These are phyloP conservation scores for Starmerella apis DNA, from an alignment of 805 yeast species.

Conservation along the genomic window DNA sequence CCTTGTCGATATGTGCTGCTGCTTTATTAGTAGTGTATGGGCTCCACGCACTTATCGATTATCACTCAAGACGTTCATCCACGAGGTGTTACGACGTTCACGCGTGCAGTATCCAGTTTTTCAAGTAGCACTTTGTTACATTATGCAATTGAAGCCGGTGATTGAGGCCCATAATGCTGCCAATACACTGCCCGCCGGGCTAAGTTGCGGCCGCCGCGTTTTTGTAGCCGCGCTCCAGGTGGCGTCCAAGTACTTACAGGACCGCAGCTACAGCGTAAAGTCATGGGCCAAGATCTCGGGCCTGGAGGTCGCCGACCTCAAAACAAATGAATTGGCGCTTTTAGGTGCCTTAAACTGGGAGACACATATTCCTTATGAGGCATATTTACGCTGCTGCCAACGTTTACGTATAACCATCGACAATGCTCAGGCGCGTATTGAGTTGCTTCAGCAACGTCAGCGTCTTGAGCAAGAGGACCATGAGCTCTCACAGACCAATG, in stretches of 20 bases:
- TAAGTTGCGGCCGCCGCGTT: slow-evolving; percentile 51
- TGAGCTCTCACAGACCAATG: not conserved
- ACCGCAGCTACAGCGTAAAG: slow-evolving; percentile 54
- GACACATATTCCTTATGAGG: slow-evolving; percentile 40
- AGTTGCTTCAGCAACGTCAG: not conserved
- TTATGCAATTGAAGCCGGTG: slow-evolving; percentile 39
- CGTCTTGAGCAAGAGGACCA: not conserved
- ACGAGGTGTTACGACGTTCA: slow-evolving; percentile 39
- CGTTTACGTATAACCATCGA: slow-evolving; percentile 10
- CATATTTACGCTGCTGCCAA: slow-evolving; percentile 18
- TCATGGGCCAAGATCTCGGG: slow-evolving; percentile 74
- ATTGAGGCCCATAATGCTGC: slow-evolving; percentile 7
- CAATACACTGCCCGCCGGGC: slow-evolving; percentile 9
- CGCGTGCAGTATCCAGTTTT: slow-evolving; percentile 51
- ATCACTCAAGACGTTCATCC: slow-evolving; percentile 32
- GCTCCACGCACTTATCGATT: slow-evolving; percentile 19
- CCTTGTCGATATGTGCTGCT: slow-evolving; percentile 19
- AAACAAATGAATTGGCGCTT: slow-evolving; percentile 43
- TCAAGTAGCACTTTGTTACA: slow-evolving; percentile 56
- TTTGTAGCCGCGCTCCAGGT: slow-evolving; percentile 60
- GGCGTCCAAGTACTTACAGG: slow-evolving; percentile 64
- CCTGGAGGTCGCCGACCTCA: slow-evolving; percentile 42
- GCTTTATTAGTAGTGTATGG: slow-evolving; percentile 20
- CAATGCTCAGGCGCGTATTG: not conserved
- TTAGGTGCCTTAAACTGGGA: slow-evolving; percentile 48